Base-by-base conservation (phyloP, 106 monocot species). In the Narthecium ossifragum region DNA sequence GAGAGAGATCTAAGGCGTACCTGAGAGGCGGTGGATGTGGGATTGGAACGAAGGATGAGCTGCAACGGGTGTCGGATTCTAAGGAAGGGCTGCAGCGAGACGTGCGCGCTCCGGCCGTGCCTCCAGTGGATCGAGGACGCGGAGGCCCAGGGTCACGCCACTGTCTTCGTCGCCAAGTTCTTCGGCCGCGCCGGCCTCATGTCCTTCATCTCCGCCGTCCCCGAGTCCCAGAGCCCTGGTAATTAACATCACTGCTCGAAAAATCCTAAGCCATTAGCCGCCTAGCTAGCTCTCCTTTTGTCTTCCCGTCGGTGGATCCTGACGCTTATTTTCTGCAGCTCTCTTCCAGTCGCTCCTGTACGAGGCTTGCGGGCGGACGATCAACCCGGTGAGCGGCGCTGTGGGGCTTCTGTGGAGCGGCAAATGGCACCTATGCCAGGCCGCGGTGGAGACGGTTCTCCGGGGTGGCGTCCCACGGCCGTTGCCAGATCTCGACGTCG, bases 341-440 rank as follows among this genome's bases (percentile, higher is more conserved):
- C 61, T 75, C 25, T 80, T 80, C 37, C 70, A 57, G 18, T 80
- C 75, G 12, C 62, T 80, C 31, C 61, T 80, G 34, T 80, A 64
- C 62, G 80, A 80, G 45, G 49, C 51, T 10, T 51, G 51, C 21
- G 51, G 34, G 24, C 31, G 34, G 24, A 51, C 63, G 20, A 34
- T 58, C 8, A 90, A 81, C 58, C 89, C 89, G 57, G 89, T 90
- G 26, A 81, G 60, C 67, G 89, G 89, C 4, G 89, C 81, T 14
- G 71, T 81, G 47, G 89, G 89, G 45, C 57, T 90, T 22, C 67
- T 90, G 54, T 80, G 75, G 81, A 55, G 41, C 0, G 78, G 78
- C 23, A 75, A 81, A 26, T 90, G 90, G 90, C 48, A 81, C 59
- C 60, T 81, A 6, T 90, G 89, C 65, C 78, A 90, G 70, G 59